Conservation (phyloP, 2,329 filamentous ascomycete genomes). For the Emmonsiellopsis sp. region DNA sequence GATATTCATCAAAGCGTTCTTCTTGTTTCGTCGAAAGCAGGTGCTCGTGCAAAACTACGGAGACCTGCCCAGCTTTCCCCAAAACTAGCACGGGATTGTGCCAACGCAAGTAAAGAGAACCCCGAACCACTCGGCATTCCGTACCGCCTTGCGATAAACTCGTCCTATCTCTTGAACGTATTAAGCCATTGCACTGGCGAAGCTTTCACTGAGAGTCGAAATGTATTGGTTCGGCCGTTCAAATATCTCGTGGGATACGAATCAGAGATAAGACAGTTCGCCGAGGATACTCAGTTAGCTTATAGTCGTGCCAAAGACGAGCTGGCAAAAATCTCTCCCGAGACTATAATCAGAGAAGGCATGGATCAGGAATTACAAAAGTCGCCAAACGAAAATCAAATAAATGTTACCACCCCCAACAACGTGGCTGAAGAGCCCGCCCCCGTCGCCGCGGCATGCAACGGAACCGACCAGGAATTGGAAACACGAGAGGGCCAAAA, state of each 20-base stretch:
- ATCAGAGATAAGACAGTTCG: background rate
- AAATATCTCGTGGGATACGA: background rate
- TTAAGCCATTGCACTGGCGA: background rate
- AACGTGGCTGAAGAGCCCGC: too few species aligned
- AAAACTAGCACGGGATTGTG: background rate
- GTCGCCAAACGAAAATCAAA: background rate
- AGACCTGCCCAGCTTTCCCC: background rate
- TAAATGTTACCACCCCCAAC: background rate
- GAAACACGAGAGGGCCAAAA: too few species aligned
- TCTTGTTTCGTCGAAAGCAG: conserved; percentile 1
- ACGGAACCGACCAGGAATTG: too few species aligned
- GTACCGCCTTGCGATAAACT: background rate
- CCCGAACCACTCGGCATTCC: background rate
- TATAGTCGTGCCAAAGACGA: background rate
- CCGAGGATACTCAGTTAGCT: background rate
- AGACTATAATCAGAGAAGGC: background rate
- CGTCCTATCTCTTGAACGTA: background rate
- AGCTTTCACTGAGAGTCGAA: background rate
- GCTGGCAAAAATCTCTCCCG: background rate
- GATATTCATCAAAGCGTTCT: background rate
- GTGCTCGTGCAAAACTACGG: background rate
- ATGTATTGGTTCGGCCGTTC: background rate
- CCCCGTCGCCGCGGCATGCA: too few species aligned
- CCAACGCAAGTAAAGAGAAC: background rate
- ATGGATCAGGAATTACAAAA: background rate